Evolutionary conservation across 805 yeast species (phyloP), one percentile per base, ranked within the genome.

Genomic region (Metschnikowia aberdeeniae): DNA sequence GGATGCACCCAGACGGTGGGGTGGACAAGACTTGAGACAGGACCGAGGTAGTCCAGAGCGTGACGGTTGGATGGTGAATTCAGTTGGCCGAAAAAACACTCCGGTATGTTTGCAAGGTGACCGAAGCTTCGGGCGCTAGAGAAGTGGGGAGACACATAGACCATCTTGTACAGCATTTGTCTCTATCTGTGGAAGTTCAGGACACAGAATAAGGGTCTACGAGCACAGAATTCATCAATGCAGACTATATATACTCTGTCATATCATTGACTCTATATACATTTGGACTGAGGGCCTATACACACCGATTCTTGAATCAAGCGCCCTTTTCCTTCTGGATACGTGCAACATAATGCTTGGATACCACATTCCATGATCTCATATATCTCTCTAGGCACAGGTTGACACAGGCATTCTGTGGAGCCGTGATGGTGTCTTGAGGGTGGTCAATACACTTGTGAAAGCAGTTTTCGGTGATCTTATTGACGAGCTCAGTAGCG

Each of bases 291-390:
- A 3, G 26, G 26, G 26, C 26, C 26, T 34, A 44, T 38, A 17
- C 35, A 39, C 44, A 39, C 27, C n/a, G 17, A 13, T 9, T 12
- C 4, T 8, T 8, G 17, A 13, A 13, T 42, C 42, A 42, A 24
- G 24, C 36, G 27, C 44, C 17, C 44, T 51, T 53, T 39, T 53
- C 56, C 30, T 43, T 42, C 66, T 84, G 89, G 56, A 88, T 85
- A 64, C 96, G 79, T 26, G 79, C 61, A 42, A 89, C 79, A 64
- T 89, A 89, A 9, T 86, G 72, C 61, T 80, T 82, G 10, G 96
- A 86, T 35, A 90, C 75, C 44, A 83, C 73, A 57, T 89, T 89
- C 97, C 97, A 90, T 29, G 95, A 81, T 63, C 85, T 79, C 92
- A 89, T 84, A 66, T 87, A 90, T 68, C 88, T 90, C 52, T 84